These are phyloP conservation scores for Pterocarpus santalinus DNA, from an alignment of 306 rosid genomes.

Conservation along the genomic window DNA sequence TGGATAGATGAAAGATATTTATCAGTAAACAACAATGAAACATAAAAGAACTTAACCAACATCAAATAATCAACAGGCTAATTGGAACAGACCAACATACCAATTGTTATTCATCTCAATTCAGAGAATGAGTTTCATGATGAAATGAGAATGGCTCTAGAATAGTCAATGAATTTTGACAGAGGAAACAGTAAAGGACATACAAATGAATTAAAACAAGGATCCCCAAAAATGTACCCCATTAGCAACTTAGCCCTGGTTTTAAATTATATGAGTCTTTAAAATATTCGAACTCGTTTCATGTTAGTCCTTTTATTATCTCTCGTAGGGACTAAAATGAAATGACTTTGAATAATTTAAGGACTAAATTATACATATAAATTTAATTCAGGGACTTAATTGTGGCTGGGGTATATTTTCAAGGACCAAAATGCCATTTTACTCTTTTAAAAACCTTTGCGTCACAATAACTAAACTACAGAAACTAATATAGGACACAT, in stretches of 20 bases:
- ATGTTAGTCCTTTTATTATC: too few species aligned
- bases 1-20: neutral
- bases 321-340: too few species aligned
- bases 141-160: neutral
- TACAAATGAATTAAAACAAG: neutral
- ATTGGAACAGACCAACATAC: neutral
- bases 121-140: neutral
- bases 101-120: neutral
- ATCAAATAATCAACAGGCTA: neutral
- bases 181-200: neutral
- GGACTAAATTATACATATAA: too few species aligned
- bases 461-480: neutral
- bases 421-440: too few species aligned
- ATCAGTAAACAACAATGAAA: neutral
- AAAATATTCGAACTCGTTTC: too few species aligned
- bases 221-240: neutral
- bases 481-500: neutral
- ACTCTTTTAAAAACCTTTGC: neutral
- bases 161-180: conserved; percentile 11
- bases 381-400: too few species aligned
- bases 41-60: neutral
- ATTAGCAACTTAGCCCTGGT: too few species aligned
- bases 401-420: too few species aligned
- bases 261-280: too few species aligned
- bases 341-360: too few species aligned